Base-by-base conservation (phyloP, 1,139 yeast species). In the Pichia sp. region DNA sequence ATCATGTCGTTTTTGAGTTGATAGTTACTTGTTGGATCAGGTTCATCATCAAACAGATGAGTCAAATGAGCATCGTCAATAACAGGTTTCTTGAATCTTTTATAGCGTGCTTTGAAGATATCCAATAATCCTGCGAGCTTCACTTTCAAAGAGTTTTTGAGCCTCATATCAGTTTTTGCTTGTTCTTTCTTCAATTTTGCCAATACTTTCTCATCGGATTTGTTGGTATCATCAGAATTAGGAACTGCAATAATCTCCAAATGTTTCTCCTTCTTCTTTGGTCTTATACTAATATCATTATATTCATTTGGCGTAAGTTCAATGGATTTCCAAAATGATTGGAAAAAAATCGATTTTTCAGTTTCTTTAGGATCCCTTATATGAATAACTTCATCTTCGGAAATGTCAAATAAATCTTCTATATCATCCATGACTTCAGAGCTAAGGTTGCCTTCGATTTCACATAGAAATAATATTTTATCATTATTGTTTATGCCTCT, bases 121-220 rank as follows among this genome's bases (percentile, higher is more conserved):
- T 93, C 98, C 95, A 93, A 88, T 48, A 95, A 73, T 1, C 90
- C 91, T 10, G 96, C 87, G 34, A 93, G 75, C 68, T 87, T 90
- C 56, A 93, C 83, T 69, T 93, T 95, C 59, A 93, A 74, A 10
- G 87, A 77, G 67, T 93, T 92, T 68, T 90, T 91, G 60, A 91
- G 73, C 65, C 87, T 85, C 74, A 90, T 85, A 67, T 93, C 98
- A 54, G 79, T 77, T 60, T 57, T 60, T 4, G 64, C 63, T 14
- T 55, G 40, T 48, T 65, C 67, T 33, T 57, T 58, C 17, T 51
- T 51, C 7, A 83, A 81, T 59, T 84, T 81, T 38, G 80, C 77
- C 61, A 80, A 82, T 58, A 51, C 30, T 7, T 41, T 48, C 46
- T 53, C 42, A 10, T 42, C 31, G 4, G 31, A 42, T 20, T 27